Base-by-base conservation (phyloP, 495 filamentous ascomycete species). In the Daldinia bambusicola region DNA sequence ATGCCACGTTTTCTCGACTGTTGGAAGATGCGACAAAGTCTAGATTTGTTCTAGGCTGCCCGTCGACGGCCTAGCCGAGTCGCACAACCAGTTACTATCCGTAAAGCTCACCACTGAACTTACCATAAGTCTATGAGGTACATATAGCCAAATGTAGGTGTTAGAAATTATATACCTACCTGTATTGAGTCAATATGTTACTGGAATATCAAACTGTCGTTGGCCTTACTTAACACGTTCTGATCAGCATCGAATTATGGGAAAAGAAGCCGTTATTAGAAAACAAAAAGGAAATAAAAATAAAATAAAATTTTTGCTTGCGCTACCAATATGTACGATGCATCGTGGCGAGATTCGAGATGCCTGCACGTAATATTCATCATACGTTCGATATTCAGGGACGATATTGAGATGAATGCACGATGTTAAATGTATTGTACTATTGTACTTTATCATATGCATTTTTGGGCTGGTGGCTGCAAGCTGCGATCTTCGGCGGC, bases 401-500 rank as follows among this genome's bases (percentile, higher is more conserved):
- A 63, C 69, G 51, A 60, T 52, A 53, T 71, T 40, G 37, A 26
- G 26, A 26, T 31, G 59, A 50, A 67, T 63, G 53, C 38, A 63
- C 16, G 37, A 10, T 32, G 53, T 55, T 50, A 7, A 52, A 53
- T n/a, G 50, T 31, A 52, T 26, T 26, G 26, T 26, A 26, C 26
- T 26, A 1, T 26, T 13, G 22, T 52, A 45, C n/a, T 8, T 45
- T 45, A 14, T 45, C 3, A 45, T 16, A 18, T 6, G 26, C 26
- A 26, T 48, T 48, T 48, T 22, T 48, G 18, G 16, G 18, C 43
- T 48, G 9, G 43, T 48, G 32, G 50, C 64, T 64, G 59, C 64
- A 61, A 57, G 65, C 70, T 72, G 65, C 70, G 70, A 69, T 72
- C 70, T 65, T 72, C 70, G 70, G 70, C 70, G 70, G 70, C 65